Percentiles rank a stretch among this genome's conserved stretches.
Conservation (phyloP, 768 basidiomycete genomes). For the Suillus subalutaceus region DNA sequence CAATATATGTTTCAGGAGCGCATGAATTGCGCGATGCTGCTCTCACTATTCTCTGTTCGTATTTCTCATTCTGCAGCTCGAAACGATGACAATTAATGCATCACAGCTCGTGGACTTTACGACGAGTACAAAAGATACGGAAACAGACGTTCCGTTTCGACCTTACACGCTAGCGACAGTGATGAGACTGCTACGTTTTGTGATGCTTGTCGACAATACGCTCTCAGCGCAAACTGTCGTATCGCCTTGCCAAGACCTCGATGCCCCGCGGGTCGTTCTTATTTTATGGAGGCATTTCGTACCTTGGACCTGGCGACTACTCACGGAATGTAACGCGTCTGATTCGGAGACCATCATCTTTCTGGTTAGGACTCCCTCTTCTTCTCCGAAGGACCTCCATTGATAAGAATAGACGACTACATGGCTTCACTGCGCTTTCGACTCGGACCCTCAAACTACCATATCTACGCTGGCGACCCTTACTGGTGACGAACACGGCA, state of each 20-base stretch:
- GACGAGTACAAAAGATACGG: conserved; percentile 2
- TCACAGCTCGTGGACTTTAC: conserved; percentile 27
- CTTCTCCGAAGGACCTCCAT: conserved; percentile 7
- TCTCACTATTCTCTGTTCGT: conserved; percentile 41
- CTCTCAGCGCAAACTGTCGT: conserved; percentile 11
- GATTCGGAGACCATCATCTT: conserved; percentile 50
- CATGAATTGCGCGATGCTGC: conserved; percentile 35
- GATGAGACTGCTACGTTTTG: conserved; percentile 46
- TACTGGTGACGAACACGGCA: conserved; percentile 1
- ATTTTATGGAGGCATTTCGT: conserved; percentile 59
- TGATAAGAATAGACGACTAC: conserved; percentile 45
- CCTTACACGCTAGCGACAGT: conserved; percentile 50
- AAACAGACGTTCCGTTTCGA: conserved; percentile 34
- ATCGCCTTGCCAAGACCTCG: conserved; percentile 30
- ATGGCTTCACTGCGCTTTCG: conserved; percentile 48
- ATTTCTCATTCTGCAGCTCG: neutral
- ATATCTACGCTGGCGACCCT: neutral
- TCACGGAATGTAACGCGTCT: conserved; percentile 55
- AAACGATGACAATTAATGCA: neutral
- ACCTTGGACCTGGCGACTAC: conserved; percentile 68
- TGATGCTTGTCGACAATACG: conserved; percentile 36
- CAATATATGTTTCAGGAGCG: conserved; percentile 25
- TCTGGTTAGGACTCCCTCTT: conserved; percentile 42
- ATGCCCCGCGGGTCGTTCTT: conserved; percentile 52
- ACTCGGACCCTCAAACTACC: neutral